Conservation (phyloP, 495 filamentous ascomycete species). For the Penicillium pulvis region DNA sequence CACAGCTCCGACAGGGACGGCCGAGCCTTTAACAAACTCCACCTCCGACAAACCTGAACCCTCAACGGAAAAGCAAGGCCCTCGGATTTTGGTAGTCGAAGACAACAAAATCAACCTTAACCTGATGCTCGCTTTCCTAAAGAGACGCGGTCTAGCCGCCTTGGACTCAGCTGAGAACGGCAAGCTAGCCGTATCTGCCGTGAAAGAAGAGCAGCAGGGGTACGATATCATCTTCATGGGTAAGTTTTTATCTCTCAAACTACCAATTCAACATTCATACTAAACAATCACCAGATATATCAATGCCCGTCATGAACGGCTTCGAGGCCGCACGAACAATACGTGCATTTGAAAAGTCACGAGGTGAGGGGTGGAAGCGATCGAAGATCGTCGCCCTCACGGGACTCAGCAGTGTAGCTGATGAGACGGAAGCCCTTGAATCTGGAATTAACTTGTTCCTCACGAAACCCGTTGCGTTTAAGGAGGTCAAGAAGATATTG, state of each 20-base stretch:
- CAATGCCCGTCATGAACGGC: conserved; percentile 77
- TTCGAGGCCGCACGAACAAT: conserved; percentile 67
- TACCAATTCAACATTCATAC: not conserved
- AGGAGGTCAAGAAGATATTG: conserved; percentile 45
- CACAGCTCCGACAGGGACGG: not conserved
- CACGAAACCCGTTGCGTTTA: conserved; percentile 65
- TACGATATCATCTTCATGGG: conserved; percentile 59
- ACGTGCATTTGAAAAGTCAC: conserved; percentile 56
- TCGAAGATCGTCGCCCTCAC: conserved; percentile 68
- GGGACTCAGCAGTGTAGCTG: conserved; percentile 61
- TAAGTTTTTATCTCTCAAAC: conserved; percentile 3
- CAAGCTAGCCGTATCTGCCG: conserved; percentile 48
- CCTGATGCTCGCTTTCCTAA: conserved; percentile 61
- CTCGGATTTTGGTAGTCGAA: conserved; percentile 64
- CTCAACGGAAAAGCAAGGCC: not conserved
- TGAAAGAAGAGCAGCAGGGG: conserved; percentile 33
- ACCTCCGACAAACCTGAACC: not conserved
- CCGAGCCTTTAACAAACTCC: not conserved
- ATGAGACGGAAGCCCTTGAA: conserved; percentile 63
- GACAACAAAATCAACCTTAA: conserved; percentile 74
- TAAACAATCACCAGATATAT: conserved; percentile 49
- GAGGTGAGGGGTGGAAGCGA: conserved; percentile 21
- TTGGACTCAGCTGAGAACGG: conserved; percentile 53
- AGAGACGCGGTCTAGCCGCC: conserved; percentile 38
- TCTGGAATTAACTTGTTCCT: conserved; percentile 71